These are phyloP conservation scores for Astrocystis sublimbata DNA, from an alignment of 495 filamentous ascomycete species.

Conservation along the genomic window DNA sequence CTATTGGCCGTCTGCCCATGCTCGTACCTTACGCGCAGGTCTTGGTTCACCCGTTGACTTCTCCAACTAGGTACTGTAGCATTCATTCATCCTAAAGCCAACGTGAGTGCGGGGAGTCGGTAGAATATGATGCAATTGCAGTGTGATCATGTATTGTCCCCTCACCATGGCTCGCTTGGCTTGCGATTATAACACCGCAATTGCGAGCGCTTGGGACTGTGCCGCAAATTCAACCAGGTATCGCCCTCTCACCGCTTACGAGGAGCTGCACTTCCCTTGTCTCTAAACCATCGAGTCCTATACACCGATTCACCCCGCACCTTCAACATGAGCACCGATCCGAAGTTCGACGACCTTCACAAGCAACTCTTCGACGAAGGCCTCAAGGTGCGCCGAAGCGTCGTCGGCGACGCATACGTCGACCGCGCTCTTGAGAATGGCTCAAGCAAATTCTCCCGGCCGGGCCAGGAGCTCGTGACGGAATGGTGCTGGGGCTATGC, in stretches of 20 bases:
- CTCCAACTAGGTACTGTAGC: constrained; percentile 32
- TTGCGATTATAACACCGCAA: neutral
- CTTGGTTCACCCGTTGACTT: neutral
- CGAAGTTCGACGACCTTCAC: constrained; percentile 40
- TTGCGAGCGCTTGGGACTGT: neutral
- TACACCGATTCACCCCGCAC: neutral
- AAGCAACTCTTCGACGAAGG: constrained; percentile 56
- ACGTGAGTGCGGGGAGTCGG: constrained; percentile 1
- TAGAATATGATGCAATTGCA: neutral
- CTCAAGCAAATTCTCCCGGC: constrained; percentile 50
- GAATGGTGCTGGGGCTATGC: constrained; percentile 57
- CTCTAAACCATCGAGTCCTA: neutral
- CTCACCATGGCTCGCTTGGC: neutral
- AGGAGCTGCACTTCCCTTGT: neutral
- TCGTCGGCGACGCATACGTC: constrained; percentile 56
- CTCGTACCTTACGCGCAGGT: neutral
- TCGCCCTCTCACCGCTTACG: neutral
- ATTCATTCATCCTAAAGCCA: neutral
- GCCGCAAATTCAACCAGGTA: neutral
- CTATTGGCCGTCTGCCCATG: neutral
- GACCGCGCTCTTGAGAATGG: constrained; percentile 44
- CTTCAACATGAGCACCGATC: constrained; percentile 33
- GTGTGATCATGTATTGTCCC: neutral
- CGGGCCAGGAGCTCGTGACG: constrained; percentile 55
- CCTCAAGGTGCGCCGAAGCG: constrained; percentile 51